These are phyloP conservation scores for Nowakowskiella sp. DNA, from an alignment of 192 early-diverging fungal species.

Conservation along the genomic window DNA sequence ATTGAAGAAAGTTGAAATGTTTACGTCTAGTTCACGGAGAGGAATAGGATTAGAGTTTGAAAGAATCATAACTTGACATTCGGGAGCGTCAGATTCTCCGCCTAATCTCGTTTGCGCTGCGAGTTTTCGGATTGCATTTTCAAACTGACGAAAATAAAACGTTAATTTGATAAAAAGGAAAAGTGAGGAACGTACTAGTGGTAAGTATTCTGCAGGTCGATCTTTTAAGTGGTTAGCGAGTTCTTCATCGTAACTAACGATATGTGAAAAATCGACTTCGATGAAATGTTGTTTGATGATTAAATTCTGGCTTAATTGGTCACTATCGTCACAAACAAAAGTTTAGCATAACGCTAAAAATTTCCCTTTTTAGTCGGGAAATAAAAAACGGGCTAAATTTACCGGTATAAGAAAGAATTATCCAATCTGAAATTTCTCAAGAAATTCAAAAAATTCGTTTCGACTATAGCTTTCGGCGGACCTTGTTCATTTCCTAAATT, in stretches of 20 bases:
- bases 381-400: not conserved
- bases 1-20: conserved; percentile 7
- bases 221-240: conserved; percentile 73
- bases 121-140: conserved; percentile 69
- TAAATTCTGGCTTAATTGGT: conserved; percentile 83
- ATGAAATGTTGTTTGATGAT: conserved; percentile 67
- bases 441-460: conserved; percentile 69
- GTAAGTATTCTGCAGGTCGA: conserved; percentile 71
- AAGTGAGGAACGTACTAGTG: conserved; percentile 49
- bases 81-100: conserved; percentile 55
- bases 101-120: conserved; percentile 60
- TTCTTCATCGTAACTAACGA: conserved; percentile 75
- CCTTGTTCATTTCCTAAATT: not conserved
- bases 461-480: conserved; percentile 16
- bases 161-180: no score
- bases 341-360: conserved; percentile 9
- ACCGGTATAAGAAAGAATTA: conserved; percentile 79
- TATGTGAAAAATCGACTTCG: conserved; percentile 81
- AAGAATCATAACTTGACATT: conserved; percentile 82
- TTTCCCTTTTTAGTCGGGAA: conserved; percentile 8
- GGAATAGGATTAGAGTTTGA: conserved; percentile 81
- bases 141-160: conserved; percentile 59
- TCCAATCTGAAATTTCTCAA: conserved; percentile 79
- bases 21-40: conserved; percentile 83
- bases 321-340: conserved; percentile 37